These are phyloP conservation scores for Alternaria dauci DNA, from an alignment of 2,329 filamentous ascomycete genomes.

Conservation along the genomic window DNA sequence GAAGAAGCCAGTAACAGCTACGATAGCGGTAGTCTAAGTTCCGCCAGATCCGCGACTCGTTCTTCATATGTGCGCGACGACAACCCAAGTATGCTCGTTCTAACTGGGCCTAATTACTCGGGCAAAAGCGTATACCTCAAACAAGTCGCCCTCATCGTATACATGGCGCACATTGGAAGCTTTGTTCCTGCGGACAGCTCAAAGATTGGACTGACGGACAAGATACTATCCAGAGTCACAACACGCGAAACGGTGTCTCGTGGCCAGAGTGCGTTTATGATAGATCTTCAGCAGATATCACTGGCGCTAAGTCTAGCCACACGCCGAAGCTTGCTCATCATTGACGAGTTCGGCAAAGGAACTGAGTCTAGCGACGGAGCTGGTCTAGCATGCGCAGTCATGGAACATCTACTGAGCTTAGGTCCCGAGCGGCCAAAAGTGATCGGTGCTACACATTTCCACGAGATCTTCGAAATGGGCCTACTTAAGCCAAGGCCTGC, in stretches of 20 bases:
- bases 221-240: conserved; percentile 85
- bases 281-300: conserved; percentile 87
- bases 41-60: conserved; percentile 12
- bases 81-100: conserved; percentile 73
- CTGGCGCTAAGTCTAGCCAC: conserved; percentile 79
- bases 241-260: conserved; percentile 73
- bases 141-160: conserved; percentile 88
- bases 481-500: conserved; percentile 62
- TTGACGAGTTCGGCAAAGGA: conserved; percentile 88
- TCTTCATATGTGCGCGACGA: conserved; percentile 22
- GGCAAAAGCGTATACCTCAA: conserved; percentile 97
- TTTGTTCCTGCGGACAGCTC: conserved; percentile 85
- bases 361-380: conserved; percentile 71
- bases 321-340: conserved; percentile 78
- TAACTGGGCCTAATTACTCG: conserved; percentile 96
- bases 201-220: conserved; percentile 86
- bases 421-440: conserved; percentile 64
- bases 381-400: conserved; percentile 68
- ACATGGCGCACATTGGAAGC: conserved; percentile 88
- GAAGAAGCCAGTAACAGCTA: not conserved
- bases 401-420: conserved; percentile 64
- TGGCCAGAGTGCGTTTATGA: conserved; percentile 74
- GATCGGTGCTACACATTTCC: conserved; percentile 69
- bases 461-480: conserved; percentile 75
- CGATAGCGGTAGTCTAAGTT: not conserved